phyloP scores from a whole-genome alignment of 371 early-diverging fungal genomes.

The Apophysomyces variabilis region DNA sequence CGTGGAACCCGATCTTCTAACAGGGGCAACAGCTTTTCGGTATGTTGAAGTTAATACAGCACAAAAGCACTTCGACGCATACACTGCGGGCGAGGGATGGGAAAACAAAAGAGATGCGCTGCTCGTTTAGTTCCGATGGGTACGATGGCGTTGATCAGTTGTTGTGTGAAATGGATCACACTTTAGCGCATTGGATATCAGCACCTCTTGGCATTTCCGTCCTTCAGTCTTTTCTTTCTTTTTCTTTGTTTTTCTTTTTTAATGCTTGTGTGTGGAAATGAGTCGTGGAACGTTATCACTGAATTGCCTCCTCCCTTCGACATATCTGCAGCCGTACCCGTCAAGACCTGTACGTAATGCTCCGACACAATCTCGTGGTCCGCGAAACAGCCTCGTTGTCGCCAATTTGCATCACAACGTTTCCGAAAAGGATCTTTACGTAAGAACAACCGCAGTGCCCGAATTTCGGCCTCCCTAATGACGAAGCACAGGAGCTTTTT shows the following conservation, averaged over 20 bases:
- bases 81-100: conserved; percentile 14
- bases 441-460: conserved; percentile 29
- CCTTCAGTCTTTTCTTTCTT: conserved; percentile 22
- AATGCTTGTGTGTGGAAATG: conserved; percentile 17
- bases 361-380: conserved; percentile 15
- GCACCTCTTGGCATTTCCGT: conserved; percentile 13
- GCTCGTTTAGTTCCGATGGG: conserved; percentile 8
- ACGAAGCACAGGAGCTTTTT: conserved; percentile 52
- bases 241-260: conserved; percentile 19
- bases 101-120: conserved; percentile 11
- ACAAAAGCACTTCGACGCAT: conserved; percentile 15
- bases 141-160: conserved; percentile 12
- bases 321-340: conserved; percentile 7
- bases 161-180: conserved; percentile 9
- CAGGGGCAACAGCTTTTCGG: conserved; percentile 28
- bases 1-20: conserved; percentile 21
- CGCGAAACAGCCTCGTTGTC: conserved; percentile 47
- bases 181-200: conserved; percentile 11
- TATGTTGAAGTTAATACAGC: conserved; percentile 21
- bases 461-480: background rate
- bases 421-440: conserved; percentile 70
- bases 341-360: conserved; percentile 14
- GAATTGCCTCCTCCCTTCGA: conserved; percentile 9
- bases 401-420: conserved; percentile 70
- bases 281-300: conserved; percentile 10